Percentiles rank a stretch among this genome's conserved stretches.
Conservation (phyloP, 768 basidiomycete species). For the Lentinula sp. region DNA sequence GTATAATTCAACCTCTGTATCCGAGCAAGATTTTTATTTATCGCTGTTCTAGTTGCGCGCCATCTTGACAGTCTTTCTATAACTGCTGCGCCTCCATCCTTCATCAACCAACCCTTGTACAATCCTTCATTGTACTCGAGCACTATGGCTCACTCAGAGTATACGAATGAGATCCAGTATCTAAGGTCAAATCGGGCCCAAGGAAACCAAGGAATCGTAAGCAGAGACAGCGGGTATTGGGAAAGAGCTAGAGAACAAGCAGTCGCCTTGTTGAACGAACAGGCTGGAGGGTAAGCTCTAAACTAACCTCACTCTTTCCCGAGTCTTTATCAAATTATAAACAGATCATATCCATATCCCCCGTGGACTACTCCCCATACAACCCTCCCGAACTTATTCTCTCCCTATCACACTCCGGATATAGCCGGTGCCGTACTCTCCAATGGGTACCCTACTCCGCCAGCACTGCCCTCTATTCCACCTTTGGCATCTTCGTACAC, state of each 20-base stretch:
- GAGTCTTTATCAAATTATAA: too few species aligned
- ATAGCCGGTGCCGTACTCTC: conserved; percentile 62
- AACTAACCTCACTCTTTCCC: conserved; percentile 1
- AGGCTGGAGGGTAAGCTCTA: conserved; percentile 40
- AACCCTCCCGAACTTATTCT: conserved; percentile 10
- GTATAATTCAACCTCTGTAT: conserved; percentile 25
- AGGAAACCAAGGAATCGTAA: conserved; percentile 12
- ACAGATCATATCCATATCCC: conserved; percentile 38
- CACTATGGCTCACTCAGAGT: conserved; percentile 31
- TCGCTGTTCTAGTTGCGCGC: conserved; percentile 44
- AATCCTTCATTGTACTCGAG: conserved; percentile 49
- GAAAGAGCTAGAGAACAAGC: conserved; percentile 55
- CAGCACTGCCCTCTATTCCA: conserved; percentile 62
- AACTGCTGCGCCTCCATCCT: conserved; percentile 55
- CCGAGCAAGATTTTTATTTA: conserved; percentile 13
- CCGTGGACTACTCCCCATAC: conserved; percentile 25
- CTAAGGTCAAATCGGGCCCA: conserved; percentile 39
- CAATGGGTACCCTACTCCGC: conserved; percentile 66
- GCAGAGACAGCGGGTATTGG: conserved; percentile 53
- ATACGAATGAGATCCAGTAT: conserved; percentile 55
- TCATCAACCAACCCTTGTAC: conserved; percentile 54
- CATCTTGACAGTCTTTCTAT: conserved; percentile 59
- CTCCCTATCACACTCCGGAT: conserved; percentile 46
- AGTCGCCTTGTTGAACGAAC: conserved; percentile 51
- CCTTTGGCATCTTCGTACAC: conserved; percentile 60